Conservation (phyloP, 768 basidiomycete species). For the Amyloporia xantha region DNA sequence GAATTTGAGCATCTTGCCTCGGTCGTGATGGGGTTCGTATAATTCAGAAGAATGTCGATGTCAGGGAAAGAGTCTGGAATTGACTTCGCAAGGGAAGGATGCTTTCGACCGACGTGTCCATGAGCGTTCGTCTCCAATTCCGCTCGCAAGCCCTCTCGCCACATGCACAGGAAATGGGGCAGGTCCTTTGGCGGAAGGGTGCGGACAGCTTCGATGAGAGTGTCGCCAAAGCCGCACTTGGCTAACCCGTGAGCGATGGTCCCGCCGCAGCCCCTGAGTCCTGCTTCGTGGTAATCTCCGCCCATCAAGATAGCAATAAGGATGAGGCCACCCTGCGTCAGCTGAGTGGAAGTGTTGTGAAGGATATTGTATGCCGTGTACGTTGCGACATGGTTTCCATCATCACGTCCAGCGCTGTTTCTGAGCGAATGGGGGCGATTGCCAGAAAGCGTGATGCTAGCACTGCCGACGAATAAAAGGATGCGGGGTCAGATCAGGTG, state of each 20-base stretch:
- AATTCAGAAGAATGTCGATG: slow-evolving; percentile 70
- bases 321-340: slow-evolving; percentile 62
- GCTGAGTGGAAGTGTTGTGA: slow-evolving; percentile 41
- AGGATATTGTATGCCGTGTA: slow-evolving; percentile 34
- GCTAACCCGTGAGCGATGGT: slow-evolving; percentile 74
- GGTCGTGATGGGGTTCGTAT: slow-evolving; percentile 72
- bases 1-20: slow-evolving; percentile 27
- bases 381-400: slow-evolving; percentile 58
- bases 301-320: slow-evolving; percentile 80
- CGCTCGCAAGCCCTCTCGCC: slow-evolving; percentile 55
- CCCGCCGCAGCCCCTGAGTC: slow-evolving; percentile 60
- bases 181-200: slow-evolving; percentile 38
- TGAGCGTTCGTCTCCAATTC: slow-evolving; percentile 67
- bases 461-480: slow-evolving; percentile 43
- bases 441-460: slow-evolving; percentile 67
- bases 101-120: slow-evolving; percentile 58
- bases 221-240: slow-evolving; percentile 73
- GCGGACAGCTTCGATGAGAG: slow-evolving; percentile 52
- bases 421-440: slow-evolving; percentile 57
- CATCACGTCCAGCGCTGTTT: slow-evolving; percentile 60
- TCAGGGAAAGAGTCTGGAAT: slow-evolving; percentile 67
- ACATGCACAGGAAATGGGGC: slow-evolving; percentile 45
- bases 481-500: too few relatives aligned
- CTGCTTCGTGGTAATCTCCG: slow-evolving; percentile 80
- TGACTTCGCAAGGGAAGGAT: slow-evolving; percentile 52